A percentile compares a stretch with the other conserved stretches of the same genome.
phyloP scores from a whole-genome alignment of 2,329 filamentous ascomycete species.

The Pestalotiopsis sp. region DNA sequence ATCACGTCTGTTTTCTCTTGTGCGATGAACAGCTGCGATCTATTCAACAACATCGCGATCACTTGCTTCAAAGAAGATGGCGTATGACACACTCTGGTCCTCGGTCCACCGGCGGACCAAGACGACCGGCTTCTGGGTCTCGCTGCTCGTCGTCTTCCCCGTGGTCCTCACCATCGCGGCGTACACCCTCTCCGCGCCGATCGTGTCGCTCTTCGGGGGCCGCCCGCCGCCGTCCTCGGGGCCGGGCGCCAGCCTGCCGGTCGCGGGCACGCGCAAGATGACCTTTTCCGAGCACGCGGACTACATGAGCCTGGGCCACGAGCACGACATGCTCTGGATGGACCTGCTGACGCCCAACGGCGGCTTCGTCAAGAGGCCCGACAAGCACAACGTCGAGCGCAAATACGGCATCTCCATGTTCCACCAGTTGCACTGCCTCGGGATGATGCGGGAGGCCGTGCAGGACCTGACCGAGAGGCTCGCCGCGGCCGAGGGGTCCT shows the following conservation, averaged over 20 bases:
- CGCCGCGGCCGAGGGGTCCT: neutral
- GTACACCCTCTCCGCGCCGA: neutral
- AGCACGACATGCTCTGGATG: neutral
- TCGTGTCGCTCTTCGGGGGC: neutral
- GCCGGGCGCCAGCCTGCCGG: neutral
- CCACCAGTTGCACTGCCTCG: neutral
- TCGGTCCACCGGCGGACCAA: neutral
- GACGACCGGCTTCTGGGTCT: neutral
- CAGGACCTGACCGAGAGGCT: slow-evolving; percentile 7
- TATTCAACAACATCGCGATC: too few species aligned
- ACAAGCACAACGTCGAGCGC: neutral
- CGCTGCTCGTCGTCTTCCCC: neutral
- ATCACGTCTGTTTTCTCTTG: neutral
- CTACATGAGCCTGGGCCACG: slow-evolving; percentile 3
- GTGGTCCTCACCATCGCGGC: neutral
- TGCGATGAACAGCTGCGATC: too few species aligned
- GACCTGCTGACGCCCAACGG: slow-evolving; percentile 2
- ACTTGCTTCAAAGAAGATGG: neutral
- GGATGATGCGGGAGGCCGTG: slow-evolving; percentile 1
- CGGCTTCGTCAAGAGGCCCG: neutral
- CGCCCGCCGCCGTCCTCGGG: neutral
- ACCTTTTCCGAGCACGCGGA: slow-evolving; percentile 2
- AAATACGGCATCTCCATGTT: slow-evolving; percentile 8
- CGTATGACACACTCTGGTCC: neutral
- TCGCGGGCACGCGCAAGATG: neutral